A percentile compares a stretch with the other conserved stretches of the same genome.
These are phyloP conservation scores for Craterostigma plantagineum DNA, from an alignment of 257 asterid species.

Conservation along the genomic window DNA sequence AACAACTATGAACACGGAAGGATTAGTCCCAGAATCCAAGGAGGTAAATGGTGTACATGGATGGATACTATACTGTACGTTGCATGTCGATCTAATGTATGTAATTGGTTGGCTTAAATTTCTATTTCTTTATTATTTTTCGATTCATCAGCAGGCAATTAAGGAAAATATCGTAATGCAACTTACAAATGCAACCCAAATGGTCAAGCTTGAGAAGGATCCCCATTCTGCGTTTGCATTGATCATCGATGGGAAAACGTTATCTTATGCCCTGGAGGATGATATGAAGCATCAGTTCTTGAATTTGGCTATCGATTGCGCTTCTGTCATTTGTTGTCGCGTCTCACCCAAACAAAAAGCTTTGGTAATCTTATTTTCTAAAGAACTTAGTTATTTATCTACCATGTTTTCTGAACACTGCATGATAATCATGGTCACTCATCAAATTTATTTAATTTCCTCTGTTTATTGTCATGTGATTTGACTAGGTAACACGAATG, in stretches of 20 bases:
- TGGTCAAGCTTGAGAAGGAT: constrained; percentile 69
- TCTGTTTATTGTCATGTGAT: background rate
- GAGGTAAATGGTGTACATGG: constrained; percentile 25
- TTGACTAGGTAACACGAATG: constrained; percentile 64
- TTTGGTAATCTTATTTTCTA: constrained; percentile 29
- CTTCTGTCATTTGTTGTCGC: constrained; percentile 98
- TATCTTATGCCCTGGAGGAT: constrained; percentile 66
- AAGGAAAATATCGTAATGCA: constrained; percentile 62
- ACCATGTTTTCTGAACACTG: no score
- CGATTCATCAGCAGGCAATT: constrained; percentile 26
- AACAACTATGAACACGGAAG: constrained; percentile 21
- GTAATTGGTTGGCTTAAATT: constrained; percentile 9
- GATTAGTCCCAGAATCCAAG: constrained; percentile 25
- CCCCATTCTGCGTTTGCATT: constrained; percentile 94
- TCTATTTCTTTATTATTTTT: constrained; percentile 9
- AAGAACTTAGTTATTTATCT: no score
- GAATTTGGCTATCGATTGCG: constrained; percentile 76
- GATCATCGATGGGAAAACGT: constrained; percentile 86
- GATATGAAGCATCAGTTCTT: constrained; percentile 65
- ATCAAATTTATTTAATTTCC: no score
- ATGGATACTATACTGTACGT: background rate
- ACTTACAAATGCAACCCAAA: constrained; percentile 66
- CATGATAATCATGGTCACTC: no score
- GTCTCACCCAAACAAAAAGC: constrained; percentile 99
- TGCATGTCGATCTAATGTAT: constrained; percentile 10